phyloP scores from a whole-genome alignment of 2,329 filamentous ascomycete genomes.

The Trichoderma sp. region DNA sequence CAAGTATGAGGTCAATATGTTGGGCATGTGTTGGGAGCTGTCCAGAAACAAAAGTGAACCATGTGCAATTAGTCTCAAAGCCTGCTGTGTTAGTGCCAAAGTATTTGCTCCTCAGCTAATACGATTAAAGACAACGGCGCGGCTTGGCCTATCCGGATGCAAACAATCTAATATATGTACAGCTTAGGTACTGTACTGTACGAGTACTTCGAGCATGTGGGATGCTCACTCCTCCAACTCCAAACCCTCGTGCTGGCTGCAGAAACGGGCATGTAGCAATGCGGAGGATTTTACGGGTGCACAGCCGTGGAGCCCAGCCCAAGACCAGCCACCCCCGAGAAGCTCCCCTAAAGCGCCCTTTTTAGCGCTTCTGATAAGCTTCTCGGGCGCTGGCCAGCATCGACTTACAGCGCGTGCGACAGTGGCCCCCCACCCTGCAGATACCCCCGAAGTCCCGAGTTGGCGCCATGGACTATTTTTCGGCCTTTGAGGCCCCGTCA shows the following conservation, averaged over 20 bases:
- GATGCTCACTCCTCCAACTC: neutral
- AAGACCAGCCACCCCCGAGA: neutral
- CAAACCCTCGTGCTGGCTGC: neutral
- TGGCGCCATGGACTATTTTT: conserved; percentile 18
- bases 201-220: neutral
- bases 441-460: conserved; percentile 11
- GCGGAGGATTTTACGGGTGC: conserved; percentile 15
- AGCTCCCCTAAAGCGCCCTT: neutral
- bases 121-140: neutral
- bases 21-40: neutral
- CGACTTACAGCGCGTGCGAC: neutral
- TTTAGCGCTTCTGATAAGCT: conserved; percentile 13
- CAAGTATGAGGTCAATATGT: neutral
- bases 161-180: neutral
- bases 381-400: neutral
- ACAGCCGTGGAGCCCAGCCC: neutral
- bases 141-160: neutral
- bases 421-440: neutral
- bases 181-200: neutral
- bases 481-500: conserved; percentile 1
- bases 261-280: neutral
- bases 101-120: neutral
- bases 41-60: neutral
- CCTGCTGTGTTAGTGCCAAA: neutral
- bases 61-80: neutral